Percentiles rank a stretch among this genome's conserved stretches.
phyloP scores from a whole-genome alignment of 1,284 basidiomycete species.

The Coniophora puteana region DNA sequence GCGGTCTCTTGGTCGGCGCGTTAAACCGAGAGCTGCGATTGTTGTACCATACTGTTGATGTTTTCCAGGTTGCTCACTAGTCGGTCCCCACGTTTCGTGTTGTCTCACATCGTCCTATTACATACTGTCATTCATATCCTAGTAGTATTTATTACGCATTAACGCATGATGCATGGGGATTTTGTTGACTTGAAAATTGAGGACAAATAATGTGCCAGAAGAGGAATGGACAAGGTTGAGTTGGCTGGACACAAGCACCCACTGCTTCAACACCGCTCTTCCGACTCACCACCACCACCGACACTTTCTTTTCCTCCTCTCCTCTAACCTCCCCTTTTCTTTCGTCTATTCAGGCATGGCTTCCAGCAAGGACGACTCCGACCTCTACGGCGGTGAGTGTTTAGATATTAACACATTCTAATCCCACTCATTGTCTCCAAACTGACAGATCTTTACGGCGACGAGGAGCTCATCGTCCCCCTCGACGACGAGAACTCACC shows the following conservation, averaged over 20 bases:
- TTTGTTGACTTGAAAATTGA: neutral
- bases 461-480: constrained; percentile 34
- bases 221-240: neutral
- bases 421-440: constrained; percentile 6
- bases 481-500: constrained; percentile 29
- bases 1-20: too few species aligned
- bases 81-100: too few species aligned
- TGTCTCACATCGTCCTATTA: too few species aligned
- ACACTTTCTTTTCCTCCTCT: neutral
- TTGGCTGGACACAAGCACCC: too few species aligned
- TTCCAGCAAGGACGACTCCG: constrained; percentile 29
- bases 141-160: too few species aligned
- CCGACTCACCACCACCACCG: neutral
- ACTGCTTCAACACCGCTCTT: neutral
- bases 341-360: constrained; percentile 20
- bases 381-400: constrained; percentile 32
- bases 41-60: too few species aligned
- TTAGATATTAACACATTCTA: neutral
- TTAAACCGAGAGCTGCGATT: too few species aligned
- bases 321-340: neutral
- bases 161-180: too few species aligned
- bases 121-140: too few species aligned
- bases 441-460: constrained; percentile 37
- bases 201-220: neutral
- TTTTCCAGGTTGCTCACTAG: too few species aligned